Evolutionary conservation across 768 basidiomycete species (phyloP).

Genomic region (Fistulinella prunicolor): DNA sequence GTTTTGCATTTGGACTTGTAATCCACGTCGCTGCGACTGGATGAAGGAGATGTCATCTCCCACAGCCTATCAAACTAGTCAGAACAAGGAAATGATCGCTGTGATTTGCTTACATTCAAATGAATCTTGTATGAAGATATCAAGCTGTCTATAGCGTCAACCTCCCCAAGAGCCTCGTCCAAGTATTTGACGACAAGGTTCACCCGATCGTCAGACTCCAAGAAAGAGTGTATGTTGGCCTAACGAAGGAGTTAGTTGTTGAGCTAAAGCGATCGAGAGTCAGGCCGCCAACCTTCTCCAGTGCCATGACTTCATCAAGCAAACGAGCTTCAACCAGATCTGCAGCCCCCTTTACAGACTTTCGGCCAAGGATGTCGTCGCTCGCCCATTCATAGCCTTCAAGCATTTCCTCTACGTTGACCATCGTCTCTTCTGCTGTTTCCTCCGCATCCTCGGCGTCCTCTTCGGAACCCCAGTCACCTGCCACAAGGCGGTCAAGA

Average conservation of each 20-base stretch:
- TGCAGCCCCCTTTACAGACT: constrained; percentile 67
- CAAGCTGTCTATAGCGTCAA: constrained; percentile 86
- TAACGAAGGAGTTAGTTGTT: constrained; percentile 1
- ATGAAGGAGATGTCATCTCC: constrained; percentile 94
- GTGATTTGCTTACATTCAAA: constrained; percentile 65
- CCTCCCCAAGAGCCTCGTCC: constrained; percentile 83
- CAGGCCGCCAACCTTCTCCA: constrained; percentile 72
- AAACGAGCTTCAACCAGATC: constrained; percentile 91
- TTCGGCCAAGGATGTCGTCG: constrained; percentile 67
- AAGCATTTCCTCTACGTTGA: constrained; percentile 96
- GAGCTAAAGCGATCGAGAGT: constrained; percentile 1
- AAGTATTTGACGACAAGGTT: constrained; percentile 80
- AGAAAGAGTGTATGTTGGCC: constrained; percentile 97
- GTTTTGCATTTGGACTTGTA: constrained; percentile 97
- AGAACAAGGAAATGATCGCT: constrained; percentile 7
- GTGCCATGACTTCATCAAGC: constrained; percentile 83
- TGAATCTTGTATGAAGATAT: constrained; percentile 96
- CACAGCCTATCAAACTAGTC: constrained; percentile 61
- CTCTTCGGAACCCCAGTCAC: constrained; percentile 44
- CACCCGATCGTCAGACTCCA: constrained; percentile 94
- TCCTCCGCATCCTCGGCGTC: constrained; percentile 63
- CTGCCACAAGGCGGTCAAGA: constrained; percentile 66
- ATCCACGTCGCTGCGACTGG: constrained; percentile 92
- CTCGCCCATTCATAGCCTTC: constrained; percentile 98
- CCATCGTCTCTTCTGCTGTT: constrained; percentile 74